These are phyloP conservation scores for Vitis hybrid DNA, from an alignment of 177 flowering plant species.

Conservation along the genomic window DNA sequence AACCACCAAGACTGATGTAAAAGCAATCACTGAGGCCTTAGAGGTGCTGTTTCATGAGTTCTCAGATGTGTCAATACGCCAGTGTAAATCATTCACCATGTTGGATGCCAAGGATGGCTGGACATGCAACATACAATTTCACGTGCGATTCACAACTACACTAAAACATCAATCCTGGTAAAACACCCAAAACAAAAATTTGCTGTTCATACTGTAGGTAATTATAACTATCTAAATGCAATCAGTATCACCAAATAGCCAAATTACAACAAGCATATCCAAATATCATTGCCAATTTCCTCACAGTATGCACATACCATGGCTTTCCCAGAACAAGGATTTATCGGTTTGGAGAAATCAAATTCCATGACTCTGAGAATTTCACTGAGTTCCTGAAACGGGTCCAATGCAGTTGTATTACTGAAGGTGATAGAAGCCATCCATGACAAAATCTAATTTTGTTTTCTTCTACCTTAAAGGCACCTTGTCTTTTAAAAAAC, in stretches of 20 bases:
- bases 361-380: constrained; percentile 68
- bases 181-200: no score
- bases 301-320: constrained; percentile 46
- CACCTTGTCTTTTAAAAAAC: neutral
- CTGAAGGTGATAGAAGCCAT: neutral
- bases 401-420: constrained; percentile 9
- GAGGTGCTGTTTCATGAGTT: no score
- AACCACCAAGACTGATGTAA: no score
- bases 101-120: no score
- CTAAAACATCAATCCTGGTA: no score
- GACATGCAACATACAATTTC: no score
- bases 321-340: constrained; percentile 55
- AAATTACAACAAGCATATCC: constrained; percentile 5
- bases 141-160: no score
- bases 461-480: neutral
- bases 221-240: no score
- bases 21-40: no score
- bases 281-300: neutral
- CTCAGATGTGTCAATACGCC: no score
- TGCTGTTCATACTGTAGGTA: no score
- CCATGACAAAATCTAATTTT: neutral
- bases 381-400: constrained; percentile 69
- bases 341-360: constrained; percentile 66
- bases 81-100: no score
- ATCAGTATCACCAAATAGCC: neutral